phyloP scores from a whole-genome alignment of 78 protist species.

The Emiliania huxleyi region DNA sequence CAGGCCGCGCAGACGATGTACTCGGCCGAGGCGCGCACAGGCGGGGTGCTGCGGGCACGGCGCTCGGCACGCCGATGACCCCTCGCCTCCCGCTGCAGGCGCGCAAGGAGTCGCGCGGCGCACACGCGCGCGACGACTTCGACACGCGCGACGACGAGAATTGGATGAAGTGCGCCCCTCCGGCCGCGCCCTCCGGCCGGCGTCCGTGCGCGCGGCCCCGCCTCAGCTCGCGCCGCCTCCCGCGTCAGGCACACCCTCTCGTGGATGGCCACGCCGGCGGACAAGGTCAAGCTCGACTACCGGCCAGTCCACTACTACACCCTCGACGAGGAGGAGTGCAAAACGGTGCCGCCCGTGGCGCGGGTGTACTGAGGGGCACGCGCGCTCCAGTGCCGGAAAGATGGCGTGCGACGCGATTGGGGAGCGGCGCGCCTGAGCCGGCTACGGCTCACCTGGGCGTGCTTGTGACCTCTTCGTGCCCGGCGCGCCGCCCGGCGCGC shows the following conservation, averaged over 20 bases:
- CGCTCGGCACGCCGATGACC: too few species aligned
- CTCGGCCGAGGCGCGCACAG: constrained; percentile 88
- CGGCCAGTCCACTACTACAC: constrained; percentile 64
- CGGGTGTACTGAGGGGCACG: constrained; percentile 59
- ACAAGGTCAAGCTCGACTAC: constrained; percentile 73
- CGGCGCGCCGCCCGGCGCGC: too few species aligned
- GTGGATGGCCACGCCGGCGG: neutral
- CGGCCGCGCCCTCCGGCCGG: constrained; percentile 91
- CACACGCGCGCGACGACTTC: constrained; percentile 99
- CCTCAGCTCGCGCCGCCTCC: too few species aligned
- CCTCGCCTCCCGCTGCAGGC: too few species aligned
- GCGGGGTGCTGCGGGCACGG: too few species aligned
- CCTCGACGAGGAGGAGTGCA: constrained; percentile 46
- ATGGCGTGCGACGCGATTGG: too few species aligned
- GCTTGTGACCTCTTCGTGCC: too few species aligned
- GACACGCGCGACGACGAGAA: constrained; percentile 76
- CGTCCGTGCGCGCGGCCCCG: constrained; percentile 60
- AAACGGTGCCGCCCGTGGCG: constrained; percentile 32
- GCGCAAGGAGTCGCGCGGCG: constrained; percentile 97
- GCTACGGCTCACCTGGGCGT: too few species aligned
- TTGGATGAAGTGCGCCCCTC: too few species aligned
- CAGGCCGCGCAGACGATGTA: constrained; percentile 81
- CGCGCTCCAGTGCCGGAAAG: too few species aligned
- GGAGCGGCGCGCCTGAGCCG: too few species aligned
- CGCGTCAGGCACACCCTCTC: constrained; percentile 19